These are phyloP conservation scores for Myxozyma udenii DNA, from an alignment of 805 yeast species.

Conservation along the genomic window DNA sequence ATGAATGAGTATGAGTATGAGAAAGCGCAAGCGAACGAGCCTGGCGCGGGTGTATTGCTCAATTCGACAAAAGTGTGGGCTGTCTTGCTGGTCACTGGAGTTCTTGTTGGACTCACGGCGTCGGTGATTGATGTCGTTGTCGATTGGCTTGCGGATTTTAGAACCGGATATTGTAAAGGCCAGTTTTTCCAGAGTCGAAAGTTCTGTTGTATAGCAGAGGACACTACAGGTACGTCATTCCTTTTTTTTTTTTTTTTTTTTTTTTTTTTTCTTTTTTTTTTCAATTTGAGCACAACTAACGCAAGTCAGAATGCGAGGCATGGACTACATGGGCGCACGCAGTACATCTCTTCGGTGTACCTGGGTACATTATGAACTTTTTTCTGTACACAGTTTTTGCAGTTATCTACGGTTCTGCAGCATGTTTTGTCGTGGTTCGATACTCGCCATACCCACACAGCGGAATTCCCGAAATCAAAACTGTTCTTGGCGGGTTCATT, in stretches of 20 bases:
- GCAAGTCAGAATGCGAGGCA: slow-evolving; percentile 44
- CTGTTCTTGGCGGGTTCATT: slow-evolving; percentile 63
- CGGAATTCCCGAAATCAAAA: slow-evolving; percentile 73
- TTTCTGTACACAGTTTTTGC: slow-evolving; percentile 43
- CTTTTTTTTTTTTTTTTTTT: slow-evolving; percentile 45
- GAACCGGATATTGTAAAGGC: slow-evolving; percentile 66
- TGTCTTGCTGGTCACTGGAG: slow-evolving; percentile 67
- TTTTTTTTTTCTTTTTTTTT: slow-evolving; percentile 51
- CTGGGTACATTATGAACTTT: slow-evolving; percentile 38
- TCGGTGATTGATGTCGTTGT: slow-evolving; percentile 74
- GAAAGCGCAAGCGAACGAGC: slow-evolving; percentile 10
- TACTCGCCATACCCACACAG: slow-evolving; percentile 47
- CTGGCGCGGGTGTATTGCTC: slow-evolving; percentile 10
- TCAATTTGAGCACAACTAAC: slow-evolving; percentile 46
- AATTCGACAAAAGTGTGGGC: slow-evolving; percentile 55
- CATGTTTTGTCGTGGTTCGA: slow-evolving; percentile 38
- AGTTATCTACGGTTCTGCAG: slow-evolving; percentile 41
- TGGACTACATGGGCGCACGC: slow-evolving; percentile 41
- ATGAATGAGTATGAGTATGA: slow-evolving; percentile 37
- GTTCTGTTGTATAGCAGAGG: slow-evolving; percentile 72
- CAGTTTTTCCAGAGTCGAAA: slow-evolving; percentile 62
- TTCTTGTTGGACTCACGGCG: slow-evolving; percentile 72
- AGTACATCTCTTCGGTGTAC: slow-evolving; percentile 33
- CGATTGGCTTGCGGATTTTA: slow-evolving; percentile 72
- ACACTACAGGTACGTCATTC: slow-evolving; percentile 45